Percentiles rank a stretch among this genome's conserved stretches.
Evolutionary conservation across 106 monocot species (phyloP).

Genomic region (Allium cepa): DNA sequence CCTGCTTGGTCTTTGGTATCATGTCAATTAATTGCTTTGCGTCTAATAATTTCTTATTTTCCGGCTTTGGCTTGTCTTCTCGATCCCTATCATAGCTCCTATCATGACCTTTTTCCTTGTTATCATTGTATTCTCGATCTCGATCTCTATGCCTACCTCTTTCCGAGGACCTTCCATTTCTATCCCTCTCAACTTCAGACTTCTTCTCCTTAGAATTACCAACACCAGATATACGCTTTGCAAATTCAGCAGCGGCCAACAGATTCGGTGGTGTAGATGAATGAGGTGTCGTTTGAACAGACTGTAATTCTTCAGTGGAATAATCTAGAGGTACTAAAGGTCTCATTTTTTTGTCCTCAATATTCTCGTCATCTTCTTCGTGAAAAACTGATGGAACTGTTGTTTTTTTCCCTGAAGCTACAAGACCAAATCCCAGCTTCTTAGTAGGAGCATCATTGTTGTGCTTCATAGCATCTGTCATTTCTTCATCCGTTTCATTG

Average conservation of each 20-base stretch:
- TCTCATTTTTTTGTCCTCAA: conserved; percentile 87
- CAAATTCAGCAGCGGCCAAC: conserved; percentile 86
- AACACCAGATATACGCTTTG: conserved; percentile 60
- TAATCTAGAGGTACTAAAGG: conserved; percentile 97
- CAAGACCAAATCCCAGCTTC: conserved; percentile 86
- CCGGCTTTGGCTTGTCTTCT: conserved; percentile 54
- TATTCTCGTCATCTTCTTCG: conserved; percentile 84
- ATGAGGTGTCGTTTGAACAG: conserved; percentile 31
- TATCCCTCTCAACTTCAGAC: conserved; percentile 45
- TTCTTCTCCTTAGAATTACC: conserved; percentile 76
- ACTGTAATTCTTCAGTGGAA: conserved; percentile 83
- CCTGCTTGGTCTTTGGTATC: conserved; percentile 97
- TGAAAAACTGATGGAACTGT: conserved; percentile 84
- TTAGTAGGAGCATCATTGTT: conserved; percentile 44
- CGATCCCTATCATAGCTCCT: conserved; percentile 29
- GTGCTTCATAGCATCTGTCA: conserved; percentile 31
- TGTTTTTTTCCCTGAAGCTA: conserved; percentile 68
- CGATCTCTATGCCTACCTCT: conserved; percentile 51
- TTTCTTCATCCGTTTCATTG: conserved; percentile 22
- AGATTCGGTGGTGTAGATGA: conserved; percentile 45
- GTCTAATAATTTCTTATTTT: conserved; percentile 86
- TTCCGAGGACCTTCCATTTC: conserved; percentile 41
- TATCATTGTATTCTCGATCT: conserved; percentile 36
- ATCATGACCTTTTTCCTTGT: conserved; percentile 53
- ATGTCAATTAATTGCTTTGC: conserved; percentile 96